These are phyloP conservation scores for Rutstroemia sp. DNA, from an alignment of 2,329 filamentous ascomycete species.

Conservation along the genomic window DNA sequence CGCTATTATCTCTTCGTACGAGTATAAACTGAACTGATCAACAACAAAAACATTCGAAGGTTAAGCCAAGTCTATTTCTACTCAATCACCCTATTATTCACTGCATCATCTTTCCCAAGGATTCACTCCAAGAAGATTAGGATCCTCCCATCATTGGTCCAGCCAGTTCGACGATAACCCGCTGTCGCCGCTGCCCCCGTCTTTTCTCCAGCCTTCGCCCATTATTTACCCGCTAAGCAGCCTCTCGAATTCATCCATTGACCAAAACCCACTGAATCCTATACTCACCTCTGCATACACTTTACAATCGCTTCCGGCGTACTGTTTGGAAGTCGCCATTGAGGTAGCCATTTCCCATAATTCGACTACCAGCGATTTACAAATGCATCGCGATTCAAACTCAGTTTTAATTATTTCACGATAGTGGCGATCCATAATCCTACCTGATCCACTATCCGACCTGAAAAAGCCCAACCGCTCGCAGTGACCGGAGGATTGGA, in stretches of 20 bases:
- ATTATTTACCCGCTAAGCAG: neutral
- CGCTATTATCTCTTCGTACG: neutral
- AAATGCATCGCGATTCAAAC: neutral
- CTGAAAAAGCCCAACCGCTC: neutral
- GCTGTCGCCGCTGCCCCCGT: neutral
- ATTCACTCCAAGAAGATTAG: no score
- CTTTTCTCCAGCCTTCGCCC: neutral
- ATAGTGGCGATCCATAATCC: conserved; percentile 1
- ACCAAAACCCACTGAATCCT: neutral
- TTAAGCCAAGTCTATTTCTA: neutral
- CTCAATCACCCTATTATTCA: neutral
- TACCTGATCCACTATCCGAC: neutral
- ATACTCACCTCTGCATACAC: neutral
- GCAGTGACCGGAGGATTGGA: neutral
- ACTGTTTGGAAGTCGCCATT: neutral
- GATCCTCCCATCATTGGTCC: no score
- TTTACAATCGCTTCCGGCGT: neutral
- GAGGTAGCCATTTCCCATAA: no score
- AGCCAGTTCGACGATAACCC: neutral
- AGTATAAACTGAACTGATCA: neutral
- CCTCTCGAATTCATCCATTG: neutral
- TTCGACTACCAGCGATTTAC: neutral
- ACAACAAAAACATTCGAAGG: neutral
- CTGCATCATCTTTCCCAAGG: neutral
- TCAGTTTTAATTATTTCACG: conserved; percentile 2